Base-by-base conservation (phyloP, 2,329 filamentous ascomycete genomes). In the Dryadomyces quercivorus region DNA sequence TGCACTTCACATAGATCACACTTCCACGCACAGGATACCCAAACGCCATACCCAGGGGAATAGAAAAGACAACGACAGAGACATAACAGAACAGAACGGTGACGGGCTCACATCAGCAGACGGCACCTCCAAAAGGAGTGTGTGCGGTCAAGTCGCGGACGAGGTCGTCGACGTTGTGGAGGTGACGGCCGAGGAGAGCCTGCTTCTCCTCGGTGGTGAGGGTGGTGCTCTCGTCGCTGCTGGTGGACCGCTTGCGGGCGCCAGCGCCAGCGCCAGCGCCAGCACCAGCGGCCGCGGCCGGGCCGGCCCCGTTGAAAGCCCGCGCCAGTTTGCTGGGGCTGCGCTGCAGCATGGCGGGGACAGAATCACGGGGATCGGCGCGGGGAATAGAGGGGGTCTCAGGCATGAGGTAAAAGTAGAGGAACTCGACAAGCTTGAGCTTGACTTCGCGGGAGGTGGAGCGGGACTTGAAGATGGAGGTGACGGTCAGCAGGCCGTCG, bases 321-420 rank as follows among this genome's bases (percentile, higher is more conserved):
- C 76, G 77, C 2, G 75, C 75, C 15, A 85, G 71, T 69, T 87
- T 88, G 67, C 80, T 86, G 1, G 84, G 82, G 64, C 81, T 86
- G 58, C 82, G 77, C 67, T 85, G 81, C 58, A 83, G 69, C 63
- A 83, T 74, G 22, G 69, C 72, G 8, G 76, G 72, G 9, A 76
- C 64, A 2, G 73, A 74, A 51, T 58, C 58, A 34, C 52, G 55
- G 13, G 53, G 53, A 52, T 58, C 59, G 57, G 76, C 72, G 58
- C 70, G 70, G 5, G 79, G 76, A 58, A 78, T 76, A 20, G 77
- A 72, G 47, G 77, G 83, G 0, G 80, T 81, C 71, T 98, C 93
- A 51, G 92, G 91, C 85, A 97, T 95, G 62, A 98, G 84, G 69
- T 97, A 98, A 70, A 97, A 97, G 75, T 97, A 97, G 52, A 98